These are phyloP conservation scores for Starmerella apicola DNA, from an alignment of 805 yeast genomes.

Conservation along the genomic window DNA sequence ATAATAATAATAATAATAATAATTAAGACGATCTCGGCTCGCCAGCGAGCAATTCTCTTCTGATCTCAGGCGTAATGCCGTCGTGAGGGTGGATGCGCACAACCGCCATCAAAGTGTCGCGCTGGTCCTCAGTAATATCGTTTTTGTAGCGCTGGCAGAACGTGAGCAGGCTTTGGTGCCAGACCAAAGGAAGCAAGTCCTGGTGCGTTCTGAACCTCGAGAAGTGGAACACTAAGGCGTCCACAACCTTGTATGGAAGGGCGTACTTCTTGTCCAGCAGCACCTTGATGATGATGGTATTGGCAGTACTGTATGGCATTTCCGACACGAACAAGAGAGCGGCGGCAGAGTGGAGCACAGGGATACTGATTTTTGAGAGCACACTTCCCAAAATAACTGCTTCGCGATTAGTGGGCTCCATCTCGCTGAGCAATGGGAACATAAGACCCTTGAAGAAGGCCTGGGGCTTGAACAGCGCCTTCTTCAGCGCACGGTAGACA, in stretches of 20 bases:
- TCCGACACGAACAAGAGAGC: constrained; percentile 78
- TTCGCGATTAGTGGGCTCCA: constrained; percentile 73
- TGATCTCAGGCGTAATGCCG: constrained; percentile 82
- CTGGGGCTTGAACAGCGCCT: constrained; percentile 89
- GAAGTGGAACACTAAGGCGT: constrained; percentile 85
- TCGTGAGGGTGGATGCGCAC: constrained; percentile 80
- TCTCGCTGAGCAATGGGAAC: constrained; percentile 79
- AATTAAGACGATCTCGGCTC: constrained; percentile 11
- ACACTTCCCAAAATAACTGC: constrained; percentile 93
- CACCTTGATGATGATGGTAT: constrained; percentile 79
- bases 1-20: neutral
- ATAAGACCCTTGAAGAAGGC: constrained; percentile 95
- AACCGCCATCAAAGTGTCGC: constrained; percentile 85
- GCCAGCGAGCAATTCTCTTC: constrained; percentile 88
- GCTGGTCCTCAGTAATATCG: constrained; percentile 96
- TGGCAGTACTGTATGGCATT: constrained; percentile 74
- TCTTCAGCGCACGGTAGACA: constrained; percentile 79
- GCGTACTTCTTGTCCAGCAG: constrained; percentile 92
- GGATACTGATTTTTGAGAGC: constrained; percentile 76
- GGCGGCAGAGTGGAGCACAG: constrained; percentile 91
- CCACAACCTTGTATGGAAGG: constrained; percentile 89
- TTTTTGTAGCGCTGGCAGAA: constrained; percentile 95
- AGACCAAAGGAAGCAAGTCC: constrained; percentile 74
- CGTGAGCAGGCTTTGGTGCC: constrained; percentile 93
- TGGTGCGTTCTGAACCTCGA: constrained; percentile 59